Conservation (phyloP, 2,329 filamentous ascomycete species). For the Monosporascus sp. region DNA sequence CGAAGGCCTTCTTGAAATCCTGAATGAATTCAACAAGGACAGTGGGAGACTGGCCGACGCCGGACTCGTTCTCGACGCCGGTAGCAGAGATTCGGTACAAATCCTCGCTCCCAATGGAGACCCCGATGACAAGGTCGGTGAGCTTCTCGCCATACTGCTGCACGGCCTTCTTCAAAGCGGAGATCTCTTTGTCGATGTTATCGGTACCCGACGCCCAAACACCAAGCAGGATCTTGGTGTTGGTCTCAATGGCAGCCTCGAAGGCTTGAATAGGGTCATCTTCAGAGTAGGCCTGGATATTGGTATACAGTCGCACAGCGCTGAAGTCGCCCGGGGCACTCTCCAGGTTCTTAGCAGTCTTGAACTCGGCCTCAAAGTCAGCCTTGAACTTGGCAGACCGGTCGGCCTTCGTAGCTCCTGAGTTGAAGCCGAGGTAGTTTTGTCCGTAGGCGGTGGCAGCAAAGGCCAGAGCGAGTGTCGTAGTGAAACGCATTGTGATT, state of each 20-base stretch:
- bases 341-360: constrained; percentile 22
- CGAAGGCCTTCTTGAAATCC: constrained; percentile 46
- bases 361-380: constrained; percentile 28
- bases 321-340: constrained; percentile 25
- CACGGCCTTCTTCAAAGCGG: constrained; percentile 43
- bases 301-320: constrained; percentile 25
- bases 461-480: constrained; percentile 3
- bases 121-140: constrained; percentile 43
- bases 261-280: constrained; percentile 61
- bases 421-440: constrained; percentile 23
- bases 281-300: constrained; percentile 12
- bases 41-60: constrained; percentile 30
- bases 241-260: constrained; percentile 50
- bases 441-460: constrained; percentile 19
- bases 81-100: constrained; percentile 38
- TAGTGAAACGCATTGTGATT: constrained; percentile 5
- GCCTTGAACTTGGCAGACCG: constrained; percentile 23
- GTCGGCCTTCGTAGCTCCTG: constrained; percentile 28
- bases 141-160: constrained; percentile 34
- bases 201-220: constrained; percentile 39
- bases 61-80: constrained; percentile 28
- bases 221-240: constrained; percentile 46
- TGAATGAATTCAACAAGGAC: constrained; percentile 52
- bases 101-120: constrained; percentile 52
- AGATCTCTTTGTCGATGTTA: constrained; percentile 43